Evolutionary conservation across 495 filamentous ascomycete genomes (phyloP).

Genomic region (Xylaria nigripes): DNA sequence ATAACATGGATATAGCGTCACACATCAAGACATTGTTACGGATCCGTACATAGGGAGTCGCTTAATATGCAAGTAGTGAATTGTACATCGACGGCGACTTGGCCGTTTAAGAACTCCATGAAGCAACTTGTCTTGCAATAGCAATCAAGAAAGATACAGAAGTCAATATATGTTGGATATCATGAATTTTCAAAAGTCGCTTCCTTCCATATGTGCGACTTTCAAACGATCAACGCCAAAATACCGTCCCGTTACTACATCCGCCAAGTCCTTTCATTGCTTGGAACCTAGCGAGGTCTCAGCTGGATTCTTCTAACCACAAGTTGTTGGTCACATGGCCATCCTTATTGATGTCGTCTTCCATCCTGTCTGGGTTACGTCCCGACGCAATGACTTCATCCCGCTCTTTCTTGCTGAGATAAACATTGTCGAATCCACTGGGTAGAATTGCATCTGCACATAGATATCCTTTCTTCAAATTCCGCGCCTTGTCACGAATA

Average conservation of each 20-base stretch:
- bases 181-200: background rate
- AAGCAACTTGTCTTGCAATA: too few species aligned
- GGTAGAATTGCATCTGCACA: constrained; percentile 39
- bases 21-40: too few species aligned
- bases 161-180: constrained; percentile 4
- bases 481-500: constrained; percentile 59
- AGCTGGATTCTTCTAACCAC: background rate
- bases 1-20: too few species aligned
- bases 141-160: background rate
- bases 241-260: background rate
- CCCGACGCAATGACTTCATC: constrained; percentile 29
- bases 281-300: background rate
- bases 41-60: too few species aligned
- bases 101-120: too few species aligned
- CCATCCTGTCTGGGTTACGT: constrained; percentile 39
- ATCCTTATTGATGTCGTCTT: constrained; percentile 28
- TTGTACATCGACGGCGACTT: too few species aligned
- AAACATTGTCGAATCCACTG: constrained; percentile 40
- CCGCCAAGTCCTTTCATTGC: background rate
- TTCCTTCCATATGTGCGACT: background rate
- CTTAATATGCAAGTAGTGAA: too few species aligned
- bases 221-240: background rate
- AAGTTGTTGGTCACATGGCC: background rate
- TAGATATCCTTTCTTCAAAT: constrained; percentile 52
- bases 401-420: constrained; percentile 43